A percentile compares a stretch with the other conserved stretches of the same genome.
Evolutionary conservation across 805 yeast genomes (phyloP).

Genomic region (Saccharomycopsis lassenensis): DNA sequence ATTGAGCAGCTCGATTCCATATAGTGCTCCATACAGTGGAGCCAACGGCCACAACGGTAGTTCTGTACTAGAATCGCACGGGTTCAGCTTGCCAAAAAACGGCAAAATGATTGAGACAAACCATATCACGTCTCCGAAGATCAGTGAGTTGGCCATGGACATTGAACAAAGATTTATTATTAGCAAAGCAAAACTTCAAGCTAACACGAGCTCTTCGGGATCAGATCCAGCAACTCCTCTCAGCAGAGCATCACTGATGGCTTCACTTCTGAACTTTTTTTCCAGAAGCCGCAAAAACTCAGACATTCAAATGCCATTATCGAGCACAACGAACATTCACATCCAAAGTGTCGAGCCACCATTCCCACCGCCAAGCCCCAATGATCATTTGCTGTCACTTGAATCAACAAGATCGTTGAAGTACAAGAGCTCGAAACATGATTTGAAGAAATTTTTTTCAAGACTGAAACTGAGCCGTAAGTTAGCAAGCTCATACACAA

Average conservation of each 20-base stretch:
- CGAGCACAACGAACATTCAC: constrained; percentile 22
- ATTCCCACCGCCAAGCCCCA: constrained; percentile 19
- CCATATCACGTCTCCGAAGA: constrained; percentile 15
- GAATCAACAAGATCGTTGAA: constrained; percentile 8
- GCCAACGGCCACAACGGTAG: no score
- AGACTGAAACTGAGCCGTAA: no score
- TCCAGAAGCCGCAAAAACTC: constrained; percentile 28
- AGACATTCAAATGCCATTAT: no score
- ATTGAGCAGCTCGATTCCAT: constrained; percentile 16
- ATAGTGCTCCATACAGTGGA: constrained; percentile 17
- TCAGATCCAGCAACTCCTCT: constrained; percentile 25
- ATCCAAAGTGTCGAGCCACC: constrained; percentile 16
- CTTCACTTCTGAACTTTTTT: constrained; percentile 64
- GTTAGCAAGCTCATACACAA: constrained; percentile 9
- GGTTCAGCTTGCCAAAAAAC: constrained; percentile 17
- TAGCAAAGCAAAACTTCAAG: constrained; percentile 13
- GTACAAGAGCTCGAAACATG: constrained; percentile 12
- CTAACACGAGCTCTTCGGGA: no score
- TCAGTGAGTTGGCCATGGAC: constrained; percentile 10
- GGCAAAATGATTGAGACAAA: constrained; percentile 17
- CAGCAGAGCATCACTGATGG: constrained; percentile 68
- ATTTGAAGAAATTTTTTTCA: constrained; percentile 17
- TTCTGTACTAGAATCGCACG: constrained; percentile 10
- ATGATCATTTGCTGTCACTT: constrained; percentile 1
- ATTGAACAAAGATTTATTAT: constrained; percentile 17